Base-by-base conservation (phyloP, 352 stramenopile genomes). In the Phytophthora europaea region DNA sequence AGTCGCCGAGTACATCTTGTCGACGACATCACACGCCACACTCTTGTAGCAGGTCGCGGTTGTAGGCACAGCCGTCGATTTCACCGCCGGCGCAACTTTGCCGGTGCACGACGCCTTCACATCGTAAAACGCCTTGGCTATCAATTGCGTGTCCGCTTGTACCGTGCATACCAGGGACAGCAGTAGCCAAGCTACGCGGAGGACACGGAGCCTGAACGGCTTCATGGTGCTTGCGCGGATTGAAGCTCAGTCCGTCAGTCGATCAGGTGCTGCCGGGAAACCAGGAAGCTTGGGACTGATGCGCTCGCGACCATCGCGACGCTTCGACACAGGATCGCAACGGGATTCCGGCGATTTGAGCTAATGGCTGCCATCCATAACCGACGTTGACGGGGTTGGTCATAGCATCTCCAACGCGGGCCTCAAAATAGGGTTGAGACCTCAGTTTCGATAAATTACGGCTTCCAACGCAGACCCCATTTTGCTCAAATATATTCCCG, bases 211-310 rank as follows among this genome's bases (percentile, higher is more conserved):
- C 7, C 18, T 6, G 8, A 53, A 3, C 5, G 47, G 9, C 47
- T 53, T 53, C 47, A 53, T 53, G 47, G 47, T 28, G 22, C 47
- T 53, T n/a, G 20, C n/a, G 0, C 28, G 47, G 40, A 20, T 48
- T 48, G 16, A 48, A 28, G 47, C 5, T 53, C 47, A 53, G 47
- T n/a, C n/a, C n/a, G n/a, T 28, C 45, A 53, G 47, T 53, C 47
- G 47, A 53, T 53, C 47, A 31, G 47, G 47, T 31, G 47, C 47
- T 53, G 18, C 47, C 47, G n/a, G 47, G 47, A 53, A 53, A n/a
- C 31, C 8, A 8, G 47, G 47, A 53, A 53, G 20, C 31, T 53
- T 8, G 47, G 20, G 47, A 53, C 47, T 53, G 47, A 28, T 5
- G 47, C 45, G 16, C 45, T 28, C 20, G 45, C n/a, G n/a, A n/a